Evolutionary conservation across 805 yeast species (phyloP), one percentile per base, ranked within the genome.

Genomic region (Nakazawaea wyomingensis): DNA sequence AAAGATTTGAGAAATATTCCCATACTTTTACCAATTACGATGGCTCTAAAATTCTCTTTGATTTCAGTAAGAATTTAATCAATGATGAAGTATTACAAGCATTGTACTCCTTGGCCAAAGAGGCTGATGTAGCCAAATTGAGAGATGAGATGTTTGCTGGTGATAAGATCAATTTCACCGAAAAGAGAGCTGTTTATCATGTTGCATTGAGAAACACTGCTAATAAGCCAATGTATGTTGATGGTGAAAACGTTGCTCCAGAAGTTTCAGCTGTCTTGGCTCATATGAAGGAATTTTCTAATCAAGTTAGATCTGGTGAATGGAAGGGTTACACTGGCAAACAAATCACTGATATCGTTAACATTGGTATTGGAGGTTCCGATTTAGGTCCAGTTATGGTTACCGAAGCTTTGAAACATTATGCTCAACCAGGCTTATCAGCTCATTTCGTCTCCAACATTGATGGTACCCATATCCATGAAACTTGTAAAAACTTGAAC

Each of bases 361-460:
- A 93, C 77, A 87, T 93, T 57, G 99, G 99, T 68, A 93, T 93
- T 62, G 99, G 99, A 63, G 99, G 99, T 55, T 89, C 97, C 22
- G 99, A 93, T 68, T 77, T 93, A 57, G 99, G 99, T 57, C 99
- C 99, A 36, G 98, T 93, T 43, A 93, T 93, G 99, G 98, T 93
- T 56, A 88, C 97, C 49, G 98, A 93, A 72, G 97, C 99, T 33
- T 77, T 93, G 62, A 93, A 91, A 74, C 83, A 86, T 54, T 93
- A 91, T 68, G 69, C 84, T 48, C 76, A 85, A 54, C 82, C 80
- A 47, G 76, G 82, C 51, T 72, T 93, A 55, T 67, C 72, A 50
- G 95, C 80, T 40, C 95, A 91, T 71, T 93, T 90, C 67, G 99
- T 93, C 49, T 91, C 98, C 54, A 93, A 93, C 79, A 91, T 93